Percentiles rank a stretch among this genome's conserved stretches.
Conservation (phyloP, 495 filamentous ascomycete species). For the Cryomyces minteri region DNA sequence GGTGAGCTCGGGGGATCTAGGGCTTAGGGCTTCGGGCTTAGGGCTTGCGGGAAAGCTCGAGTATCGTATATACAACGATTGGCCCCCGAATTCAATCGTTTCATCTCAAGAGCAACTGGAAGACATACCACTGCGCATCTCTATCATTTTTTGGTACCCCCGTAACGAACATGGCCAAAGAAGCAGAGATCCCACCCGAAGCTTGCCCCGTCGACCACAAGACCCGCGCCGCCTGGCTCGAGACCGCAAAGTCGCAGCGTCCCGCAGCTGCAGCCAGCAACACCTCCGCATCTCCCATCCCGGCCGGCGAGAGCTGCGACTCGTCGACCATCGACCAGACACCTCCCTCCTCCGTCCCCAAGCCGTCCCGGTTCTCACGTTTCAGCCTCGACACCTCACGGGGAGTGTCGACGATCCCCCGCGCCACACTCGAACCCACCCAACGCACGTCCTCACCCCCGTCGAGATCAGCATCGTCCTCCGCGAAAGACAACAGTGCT, state of each 20-base stretch:
- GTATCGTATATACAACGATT: too few relatives aligned
- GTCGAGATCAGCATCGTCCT: constrained; percentile 15
- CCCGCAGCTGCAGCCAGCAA: constrained; percentile 4
- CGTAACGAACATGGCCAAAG: constrained; percentile 11
- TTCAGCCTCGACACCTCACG: constrained; percentile 35
- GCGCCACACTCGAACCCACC: constrained; percentile 25
- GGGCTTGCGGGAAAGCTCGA: too few relatives aligned
- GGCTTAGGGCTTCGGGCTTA: too few relatives aligned
- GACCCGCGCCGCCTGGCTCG: constrained; percentile 68
- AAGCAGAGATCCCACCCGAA: constrained; percentile 14
- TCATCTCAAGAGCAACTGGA: background rate
- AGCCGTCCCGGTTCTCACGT: background rate
- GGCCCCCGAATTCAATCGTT: too few relatives aligned
- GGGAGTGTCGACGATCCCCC: constrained; percentile 69
- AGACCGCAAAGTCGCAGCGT: constrained; percentile 19
- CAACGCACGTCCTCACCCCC: constrained; percentile 14
- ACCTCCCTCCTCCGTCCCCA: constrained; percentile 9
- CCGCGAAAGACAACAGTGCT: constrained; percentile 6
- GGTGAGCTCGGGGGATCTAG: too few relatives aligned
- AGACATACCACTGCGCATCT: too few relatives aligned
- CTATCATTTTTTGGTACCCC: background rate
- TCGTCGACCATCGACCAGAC: constrained; percentile 13
- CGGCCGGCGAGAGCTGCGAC: constrained; percentile 11
- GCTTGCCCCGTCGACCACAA: constrained; percentile 79
- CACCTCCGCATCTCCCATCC: constrained; percentile 5